Evolutionary conservation across 805 yeast genomes (phyloP), one percentile per base, ranked within the genome.

Genomic region (Myxozyma sirexii): DNA sequence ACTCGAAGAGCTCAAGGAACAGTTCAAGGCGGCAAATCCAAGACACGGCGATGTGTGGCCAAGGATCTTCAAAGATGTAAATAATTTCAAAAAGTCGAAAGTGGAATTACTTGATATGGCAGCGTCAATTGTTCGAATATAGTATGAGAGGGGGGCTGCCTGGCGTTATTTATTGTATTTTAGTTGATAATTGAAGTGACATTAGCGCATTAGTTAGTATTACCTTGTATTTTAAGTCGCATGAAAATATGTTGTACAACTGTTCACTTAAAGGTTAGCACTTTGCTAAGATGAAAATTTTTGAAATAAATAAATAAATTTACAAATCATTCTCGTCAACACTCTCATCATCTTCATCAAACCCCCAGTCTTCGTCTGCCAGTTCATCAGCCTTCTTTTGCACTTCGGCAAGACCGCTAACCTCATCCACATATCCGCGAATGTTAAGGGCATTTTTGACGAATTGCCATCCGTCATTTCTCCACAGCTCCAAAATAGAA

Each of bases 321-420:
- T 19, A 35, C 15, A 21, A 48, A 15, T 48, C 27, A 19, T 17
- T 10, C n/a, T n/a, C n/a, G 27, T 4, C 19, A 24, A 54, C 58
- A 17, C 17, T 37, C 10, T 38, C 52, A n/a, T 23, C 38, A 10
- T 51, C 66, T 19, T 56, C 65, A 27, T 53, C 65, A 17, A 57
- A 31, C n/a, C 60, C 68, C 59, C 63, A 54, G 21, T 64, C 70
- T 4, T 65, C 68, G 21, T 56, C 68, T 19, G 61, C 70, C 21
- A 73, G 75, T 5, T 71, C 79, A 37, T 88, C 96, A 0, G 93
- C 92, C 52, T 82, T 83, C 46, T 80, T 74, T 65, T 90, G 96
- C 0, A 93, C 84, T 48, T 83, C 79, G 0, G 84, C 80, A 55
- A 94, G 79, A 0, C 99, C 99, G 65, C 96, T 85, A 3, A 91